These are phyloP conservation scores for Cenchrus fungigraminus DNA, from an alignment of 176 grass and related monocot species.

Conservation along the genomic window DNA sequence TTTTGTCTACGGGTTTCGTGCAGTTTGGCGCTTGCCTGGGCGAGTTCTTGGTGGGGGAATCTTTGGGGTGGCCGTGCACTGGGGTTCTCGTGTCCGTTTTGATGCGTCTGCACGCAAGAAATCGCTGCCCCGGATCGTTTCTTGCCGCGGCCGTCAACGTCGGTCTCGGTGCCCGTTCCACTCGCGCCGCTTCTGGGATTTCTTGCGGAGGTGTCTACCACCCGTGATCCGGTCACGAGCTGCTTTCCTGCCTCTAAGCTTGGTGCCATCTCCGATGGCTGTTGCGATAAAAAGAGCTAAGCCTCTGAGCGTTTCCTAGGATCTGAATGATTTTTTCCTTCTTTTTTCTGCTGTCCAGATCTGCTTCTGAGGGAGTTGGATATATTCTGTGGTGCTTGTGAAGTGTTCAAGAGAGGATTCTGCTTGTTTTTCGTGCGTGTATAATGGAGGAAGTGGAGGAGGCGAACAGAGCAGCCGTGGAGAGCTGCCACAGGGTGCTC, in stretches of 20 bases:
- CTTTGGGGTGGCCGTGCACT: constrained; percentile 15
- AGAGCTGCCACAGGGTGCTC: constrained; percentile 72
- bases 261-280: neutral
- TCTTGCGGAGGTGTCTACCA: constrained; percentile 28
- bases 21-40: neutral
- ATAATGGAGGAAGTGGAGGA: constrained; percentile 70
- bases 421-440: neutral
- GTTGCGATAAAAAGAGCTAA: neutral
- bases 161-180: constrained; percentile 25
- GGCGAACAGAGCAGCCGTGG: constrained; percentile 64
- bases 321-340: constrained; percentile 27
- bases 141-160: constrained; percentile 34
- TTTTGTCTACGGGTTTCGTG: neutral
- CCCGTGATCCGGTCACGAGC: constrained; percentile 35
- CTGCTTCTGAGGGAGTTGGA: constrained; percentile 28
- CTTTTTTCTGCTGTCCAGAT: constrained; percentile 48
- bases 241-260: constrained; percentile 12
- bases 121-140: constrained; percentile 28
- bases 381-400: neutral
- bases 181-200: constrained; percentile 20
- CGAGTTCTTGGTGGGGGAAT: constrained; percentile 42
- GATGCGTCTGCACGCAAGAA: constrained; percentile 49
- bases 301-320: constrained; percentile 23
- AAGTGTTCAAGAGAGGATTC: constrained; percentile 8
- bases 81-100: constrained; percentile 21